Percentiles rank a stretch among this genome's conserved stretches.
phyloP scores from a whole-genome alignment of 1,139 yeast genomes.

The Ogataea hybrid region DNA sequence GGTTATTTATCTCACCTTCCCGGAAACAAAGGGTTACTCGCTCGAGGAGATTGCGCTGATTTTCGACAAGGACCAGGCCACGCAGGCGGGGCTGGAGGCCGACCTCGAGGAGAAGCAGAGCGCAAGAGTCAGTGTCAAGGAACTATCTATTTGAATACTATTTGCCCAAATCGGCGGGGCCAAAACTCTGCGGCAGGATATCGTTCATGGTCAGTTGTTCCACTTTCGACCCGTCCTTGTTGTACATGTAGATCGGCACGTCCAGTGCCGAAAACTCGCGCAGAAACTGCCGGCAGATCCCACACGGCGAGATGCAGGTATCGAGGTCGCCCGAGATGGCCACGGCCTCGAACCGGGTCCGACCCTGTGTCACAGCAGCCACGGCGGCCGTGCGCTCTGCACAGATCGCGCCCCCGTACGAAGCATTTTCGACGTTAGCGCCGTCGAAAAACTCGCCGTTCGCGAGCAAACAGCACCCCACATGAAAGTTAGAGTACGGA shows the following conservation, averaged over 20 bases:
- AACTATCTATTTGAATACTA: too few relatives aligned
- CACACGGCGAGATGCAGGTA: conserved; percentile 80
- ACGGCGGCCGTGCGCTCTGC: conserved; percentile 85
- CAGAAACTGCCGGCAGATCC: conserved; percentile 87
- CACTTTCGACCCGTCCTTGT: conserved; percentile 44
- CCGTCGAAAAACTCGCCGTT: conserved; percentile 57
- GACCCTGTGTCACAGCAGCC: conserved; percentile 51
- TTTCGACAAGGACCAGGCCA: conserved; percentile 34
- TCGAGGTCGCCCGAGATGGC: conserved; percentile 69
- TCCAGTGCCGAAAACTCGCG: conserved; percentile 59
- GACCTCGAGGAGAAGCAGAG: conserved; percentile 3
- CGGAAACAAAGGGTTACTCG: conserved; percentile 52
- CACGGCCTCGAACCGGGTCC: conserved; percentile 50
- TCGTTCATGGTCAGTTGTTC: conserved; percentile 51
- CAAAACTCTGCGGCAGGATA: conserved; percentile 80
- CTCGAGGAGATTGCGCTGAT: conserved; percentile 53
- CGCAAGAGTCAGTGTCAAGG: too few relatives aligned
- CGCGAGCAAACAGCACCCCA: conserved; percentile 64
- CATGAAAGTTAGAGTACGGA: too few relatives aligned
- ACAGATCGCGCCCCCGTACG: conserved; percentile 82
- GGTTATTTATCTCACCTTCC: conserved; percentile 38
- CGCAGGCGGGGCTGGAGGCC: conserved; percentile 13
- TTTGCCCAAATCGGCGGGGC: conserved; percentile 69
- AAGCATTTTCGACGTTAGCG: conserved; percentile 91
- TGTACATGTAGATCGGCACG: conserved; percentile 61